Evolutionary conservation across 352 stramenopile species (phyloP), one percentile per base, ranked within the genome.

Genomic region (Globisporangium okanoganense): DNA sequence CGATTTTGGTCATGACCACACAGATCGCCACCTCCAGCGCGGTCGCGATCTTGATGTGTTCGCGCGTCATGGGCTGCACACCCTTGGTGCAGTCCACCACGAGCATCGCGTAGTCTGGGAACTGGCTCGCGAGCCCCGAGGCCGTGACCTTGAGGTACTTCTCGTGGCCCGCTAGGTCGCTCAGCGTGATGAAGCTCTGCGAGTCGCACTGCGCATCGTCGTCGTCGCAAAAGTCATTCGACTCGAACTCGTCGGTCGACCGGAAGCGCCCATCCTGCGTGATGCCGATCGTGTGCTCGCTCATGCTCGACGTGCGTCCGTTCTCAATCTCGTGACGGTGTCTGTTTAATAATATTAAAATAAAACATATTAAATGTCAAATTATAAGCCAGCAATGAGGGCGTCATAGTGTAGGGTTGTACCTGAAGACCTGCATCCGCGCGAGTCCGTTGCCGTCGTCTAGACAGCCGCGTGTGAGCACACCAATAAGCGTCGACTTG

Each of bases 81-180:
- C 87, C 87, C 36, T 66, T 65, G 1, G 70, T 75, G 13, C 70
- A 73, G 70, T 95, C 86, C 22, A 94, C 71, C 9, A 94, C 81
- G 5, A 97, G 73, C 78, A 97, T 90, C 0, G 81, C 79, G 58
- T 96, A 95, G 68, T 96, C 85, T 0, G 87, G 85, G 44, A 92
- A 92, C 53, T 92, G 83, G 29, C 87, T 87, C 10, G 84, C 82
- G 31, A 97, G 67, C 3, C 85, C 90, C 2, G 85, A 87, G 12
- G 90, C 79, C 9, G 90, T 96, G 44, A 92, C 87, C 64, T 96
- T 96, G 27, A 96, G 78, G 66, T 97, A 97, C 44, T 94, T 90
- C 38, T 90, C 82, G 66, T 94, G 83, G 16, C 87, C 87, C 18
- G 86, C 87, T 16, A 94, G 45, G 61, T 96, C 87, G 57, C 80